Base-by-base conservation (phyloP, 352 stramenopile species). In the Phytopythium montanum region DNA sequence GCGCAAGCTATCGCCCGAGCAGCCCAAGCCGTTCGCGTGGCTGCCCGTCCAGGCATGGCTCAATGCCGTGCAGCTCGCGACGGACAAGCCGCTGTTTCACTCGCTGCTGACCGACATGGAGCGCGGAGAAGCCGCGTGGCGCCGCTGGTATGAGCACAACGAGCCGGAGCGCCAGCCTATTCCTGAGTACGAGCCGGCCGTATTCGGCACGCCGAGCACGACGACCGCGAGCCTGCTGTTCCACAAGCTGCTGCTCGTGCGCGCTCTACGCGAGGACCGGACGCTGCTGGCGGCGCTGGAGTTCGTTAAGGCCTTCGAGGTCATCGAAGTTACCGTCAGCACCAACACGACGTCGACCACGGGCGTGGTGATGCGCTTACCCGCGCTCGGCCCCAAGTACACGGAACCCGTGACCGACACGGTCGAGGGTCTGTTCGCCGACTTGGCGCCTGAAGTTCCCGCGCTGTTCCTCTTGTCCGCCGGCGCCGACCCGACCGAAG, bases 111-210 rank as follows among this genome's bases (percentile, higher is more conserved):
- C 68, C 1, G 84, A 92, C 58, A 56, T 94, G 8, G 82, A 91
- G 60, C 78, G 82, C 34, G 90, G 70, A 42, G 84, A 94, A 68
- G 68, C 61, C 26, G 55, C 69, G n/a, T 94, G 84, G 84, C 69
- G 72, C 13, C 76, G 79, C 44, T 94, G 84, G 84, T 88, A 85
- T 50, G 84, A 94, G 44, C 80, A 92, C 51, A 94, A 92, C 62
- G 82, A 90, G 54, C 84, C 84, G 0, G 84, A 94, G 57, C 65
- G 72, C 18, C 54, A 75, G 26, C 67, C 79, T 1, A 49, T 92
- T 0, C 84, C 82, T 0, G 84, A 94, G 50, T 91, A 92, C 61
- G 82, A 92, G 33, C 65, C 59, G 1, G 63, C 87, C 2, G 58
- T 92, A 6, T 92, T 92, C 39, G 78, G 90, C 44, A 54, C 4